phyloP scores from a whole-genome alignment of 164 flowering plant species.

The Nymphaea colorata region DNA sequence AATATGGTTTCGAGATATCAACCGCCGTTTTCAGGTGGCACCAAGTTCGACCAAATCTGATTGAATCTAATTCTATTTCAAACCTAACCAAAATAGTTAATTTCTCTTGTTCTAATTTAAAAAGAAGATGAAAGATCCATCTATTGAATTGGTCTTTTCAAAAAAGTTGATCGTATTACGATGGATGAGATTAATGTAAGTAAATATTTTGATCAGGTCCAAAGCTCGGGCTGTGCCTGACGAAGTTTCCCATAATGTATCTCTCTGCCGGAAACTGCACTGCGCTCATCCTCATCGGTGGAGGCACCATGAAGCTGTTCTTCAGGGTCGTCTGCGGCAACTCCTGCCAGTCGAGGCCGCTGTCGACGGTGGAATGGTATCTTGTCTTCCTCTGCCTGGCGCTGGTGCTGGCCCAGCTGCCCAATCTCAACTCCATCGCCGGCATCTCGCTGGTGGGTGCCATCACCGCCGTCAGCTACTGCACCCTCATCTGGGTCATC shows the following conservation, averaged over 20 bases:
- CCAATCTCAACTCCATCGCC: constrained; percentile 66
- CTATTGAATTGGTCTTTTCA: too few species aligned
- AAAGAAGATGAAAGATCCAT: too few species aligned
- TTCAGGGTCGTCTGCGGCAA: constrained; percentile 32
- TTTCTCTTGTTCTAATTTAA: too few species aligned
- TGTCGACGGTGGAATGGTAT: constrained; percentile 62
- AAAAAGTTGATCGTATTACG: too few species aligned
- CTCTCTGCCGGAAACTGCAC: constrained; percentile 69
- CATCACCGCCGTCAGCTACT: constrained; percentile 43
- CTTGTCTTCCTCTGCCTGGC: constrained; percentile 48
- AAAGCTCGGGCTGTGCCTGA: constrained; percentile 30
- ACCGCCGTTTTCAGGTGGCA: too few species aligned
- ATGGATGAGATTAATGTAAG: too few species aligned
- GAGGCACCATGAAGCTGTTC: constrained; percentile 37
- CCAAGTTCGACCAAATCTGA: too few species aligned
- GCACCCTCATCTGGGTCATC: constrained; percentile 43
- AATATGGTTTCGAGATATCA: too few species aligned
- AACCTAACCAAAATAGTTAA: too few species aligned
- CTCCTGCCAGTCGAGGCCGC: constrained; percentile 21
- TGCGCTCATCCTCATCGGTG: constrained; percentile 49
- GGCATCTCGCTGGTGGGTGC: constrained; percentile 54
- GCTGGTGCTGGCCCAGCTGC: constrained; percentile 41
- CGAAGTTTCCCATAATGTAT: constrained; percentile 43
- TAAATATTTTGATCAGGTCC: constrained; percentile 27
- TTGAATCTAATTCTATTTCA: too few species aligned